Base-by-base conservation (phyloP, 371 early-diverging fungal species). In the Catenaria anguillulae region DNA sequence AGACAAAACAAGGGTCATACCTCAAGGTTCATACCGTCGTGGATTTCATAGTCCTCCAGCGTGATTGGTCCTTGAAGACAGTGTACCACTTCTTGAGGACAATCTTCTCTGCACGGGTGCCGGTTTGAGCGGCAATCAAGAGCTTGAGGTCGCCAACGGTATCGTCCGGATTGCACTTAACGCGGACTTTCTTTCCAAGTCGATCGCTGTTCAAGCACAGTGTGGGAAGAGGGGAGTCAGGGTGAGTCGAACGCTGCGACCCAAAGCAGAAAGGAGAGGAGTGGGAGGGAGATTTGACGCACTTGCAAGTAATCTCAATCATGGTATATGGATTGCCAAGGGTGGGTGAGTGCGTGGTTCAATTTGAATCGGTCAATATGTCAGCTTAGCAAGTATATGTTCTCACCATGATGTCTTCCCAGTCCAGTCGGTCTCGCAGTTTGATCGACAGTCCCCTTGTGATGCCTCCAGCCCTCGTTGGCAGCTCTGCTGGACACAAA, bases 81-180 rank as follows among this genome's bases (percentile, higher is more conserved):
- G 76, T 91, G n/a, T n/a, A n/a, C n/a, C 92, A 90, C 69, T 93
- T 92, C 73, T 93, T 93, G 46, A 96, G 75, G 3, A 91, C 82
- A 69, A 96, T 90, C 73, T 90, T 93, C 54, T 84, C 80, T 48
- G 88, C 77, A 62, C 86, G 85, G 10, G 97, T 93, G 68, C 97
- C 97, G 26, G 87, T 90, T 71, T 90, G 93, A 10, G 92, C 93
- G 15, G 94, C 89, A 55, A 92, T 85, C 31, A 93, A 70, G 69
- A 88, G 86, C 68, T 96, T 96, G 42, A 96, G 81, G 69, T 92
- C 91, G 12, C 87, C 87, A 29, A 96, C 77, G 0, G 90, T 88
- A 71, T 95, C 96, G 56, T 82, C 83, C 23, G 85, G 85, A 66
- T 86, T 80, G 83, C 88, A 88, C 71, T 92, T 92, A 54, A 95